Evolutionary conservation across 768 basidiomycete species (phyloP).

Genomic region (Podaxis carcinomalis): DNA sequence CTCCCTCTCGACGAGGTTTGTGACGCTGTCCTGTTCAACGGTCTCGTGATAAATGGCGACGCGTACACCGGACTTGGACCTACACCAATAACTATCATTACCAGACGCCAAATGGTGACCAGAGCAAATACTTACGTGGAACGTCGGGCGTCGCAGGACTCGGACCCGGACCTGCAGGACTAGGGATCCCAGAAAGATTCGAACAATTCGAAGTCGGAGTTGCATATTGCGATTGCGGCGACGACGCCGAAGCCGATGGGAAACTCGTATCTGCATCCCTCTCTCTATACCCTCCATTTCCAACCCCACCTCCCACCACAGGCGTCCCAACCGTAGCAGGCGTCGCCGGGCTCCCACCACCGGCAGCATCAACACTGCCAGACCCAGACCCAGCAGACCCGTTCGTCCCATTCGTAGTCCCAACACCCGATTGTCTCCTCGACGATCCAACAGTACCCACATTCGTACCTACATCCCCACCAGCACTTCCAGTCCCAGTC

Average conservation of each 20-base stretch:
- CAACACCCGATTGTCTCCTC: background rate
- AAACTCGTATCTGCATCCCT: background rate
- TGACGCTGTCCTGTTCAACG: conserved; percentile 61
- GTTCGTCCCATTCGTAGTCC: background rate
- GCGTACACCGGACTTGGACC: conserved; percentile 46
- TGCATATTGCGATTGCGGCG: conserved; percentile 3
- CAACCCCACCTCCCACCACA: background rate
- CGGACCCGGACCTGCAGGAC: background rate
- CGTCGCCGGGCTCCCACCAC: background rate
- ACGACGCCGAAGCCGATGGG: background rate
- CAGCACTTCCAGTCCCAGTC: background rate
- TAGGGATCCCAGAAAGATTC: background rate
- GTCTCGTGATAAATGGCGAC: conserved; percentile 57
- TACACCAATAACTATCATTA: conserved; percentile 14
- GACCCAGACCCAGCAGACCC: background rate
- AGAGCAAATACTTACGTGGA: conserved; percentile 35
- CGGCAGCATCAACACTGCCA: background rate
- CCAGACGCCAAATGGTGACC: background rate
- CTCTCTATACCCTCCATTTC: background rate
- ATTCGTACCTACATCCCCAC: background rate
- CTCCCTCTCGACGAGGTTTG: conserved; percentile 61
- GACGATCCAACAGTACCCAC: background rate
- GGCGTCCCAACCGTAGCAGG: background rate
- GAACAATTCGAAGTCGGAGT: conserved; percentile 1
- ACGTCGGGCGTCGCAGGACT: conserved; percentile 32